These are phyloP conservation scores for Gleditsia sinensis DNA, from an alignment of 306 rosid genomes.

Conservation along the genomic window DNA sequence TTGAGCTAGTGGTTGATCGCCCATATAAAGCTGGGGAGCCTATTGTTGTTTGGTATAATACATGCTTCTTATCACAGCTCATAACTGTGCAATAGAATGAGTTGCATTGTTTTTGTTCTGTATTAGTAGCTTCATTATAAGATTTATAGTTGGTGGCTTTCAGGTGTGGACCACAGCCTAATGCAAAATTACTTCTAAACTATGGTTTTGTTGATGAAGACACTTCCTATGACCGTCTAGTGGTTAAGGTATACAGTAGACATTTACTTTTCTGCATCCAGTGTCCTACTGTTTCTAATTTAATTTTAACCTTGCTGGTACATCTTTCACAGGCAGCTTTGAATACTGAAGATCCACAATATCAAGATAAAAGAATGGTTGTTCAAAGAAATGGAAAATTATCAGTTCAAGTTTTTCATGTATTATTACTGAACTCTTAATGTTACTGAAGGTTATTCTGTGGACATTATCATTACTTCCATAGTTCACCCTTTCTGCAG, in stretches of 20 bases:
- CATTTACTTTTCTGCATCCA: constrained; percentile 18
- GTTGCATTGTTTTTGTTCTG: constrained; percentile 6
- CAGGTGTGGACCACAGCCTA: constrained; percentile 99
- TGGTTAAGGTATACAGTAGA: constrained; percentile 62
- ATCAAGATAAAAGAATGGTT: constrained; percentile 94
- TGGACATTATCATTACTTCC: constrained; percentile 26
- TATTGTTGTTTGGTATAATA: constrained; percentile 80
- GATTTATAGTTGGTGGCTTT: constrained; percentile 32
- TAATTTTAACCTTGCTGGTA: constrained; percentile 31
- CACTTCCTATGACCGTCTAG: constrained; percentile 73
- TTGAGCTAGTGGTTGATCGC: constrained; percentile 87
- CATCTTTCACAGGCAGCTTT: constrained; percentile 75
- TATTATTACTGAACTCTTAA: constrained; percentile 43
- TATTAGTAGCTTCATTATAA: constrained; percentile 6
- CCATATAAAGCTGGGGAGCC: constrained; percentile 87
- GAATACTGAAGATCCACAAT: constrained; percentile 93
- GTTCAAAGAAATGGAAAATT: constrained; percentile 90
- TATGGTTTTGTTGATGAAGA: constrained; percentile 94
- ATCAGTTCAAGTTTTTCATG: constrained; percentile 78
- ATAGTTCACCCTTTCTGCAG: constrained; percentile 47
- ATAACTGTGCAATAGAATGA: constrained; percentile 4
- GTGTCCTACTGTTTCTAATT: constrained; percentile 26
- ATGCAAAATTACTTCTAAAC: constrained; percentile 82
- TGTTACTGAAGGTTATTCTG: constrained; percentile 7
- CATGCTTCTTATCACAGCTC: constrained; percentile 27